phyloP scores from a whole-genome alignment of 768 basidiomycete genomes.

The Phanerochaete carnosa region DNA sequence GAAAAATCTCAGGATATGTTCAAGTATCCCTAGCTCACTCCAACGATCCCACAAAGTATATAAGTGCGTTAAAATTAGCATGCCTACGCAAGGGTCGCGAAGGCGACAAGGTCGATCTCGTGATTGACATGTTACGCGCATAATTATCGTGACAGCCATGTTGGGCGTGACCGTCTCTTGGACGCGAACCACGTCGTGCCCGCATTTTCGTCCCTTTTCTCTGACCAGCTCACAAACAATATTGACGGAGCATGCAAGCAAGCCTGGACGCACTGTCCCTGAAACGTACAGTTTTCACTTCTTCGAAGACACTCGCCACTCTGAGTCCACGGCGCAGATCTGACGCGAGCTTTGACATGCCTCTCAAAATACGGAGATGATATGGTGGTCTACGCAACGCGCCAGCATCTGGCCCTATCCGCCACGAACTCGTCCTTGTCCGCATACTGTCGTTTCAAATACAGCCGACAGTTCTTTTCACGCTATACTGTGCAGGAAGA shows the following conservation, averaged over 20 bases:
- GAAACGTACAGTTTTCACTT: conserved; percentile 35
- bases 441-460: conserved; percentile 79
- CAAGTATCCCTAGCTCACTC: too few species aligned
- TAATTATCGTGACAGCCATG: neutral
- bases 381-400: conserved; percentile 61
- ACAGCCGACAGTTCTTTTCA: conserved; percentile 64
- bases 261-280: conserved; percentile 57
- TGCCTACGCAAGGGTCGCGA: neutral
- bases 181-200: neutral
- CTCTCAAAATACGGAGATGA: conserved; percentile 84
- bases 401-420: conserved; percentile 60
- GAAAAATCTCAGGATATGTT: too few species aligned
- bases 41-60: too few species aligned
- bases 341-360: conserved; percentile 72
- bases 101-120: neutral
- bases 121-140: neutral
- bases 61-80: too few species aligned
- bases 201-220: neutral
- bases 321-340: conserved; percentile 44
- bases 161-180: neutral
- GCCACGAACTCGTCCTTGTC: conserved; percentile 79
- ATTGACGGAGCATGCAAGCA: conserved; percentile 52
- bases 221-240: neutral
- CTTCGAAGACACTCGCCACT: neutral
- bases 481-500: conserved; percentile 47